A percentile compares a stretch with the other conserved stretches of the same genome.
Evolutionary conservation across 2,329 filamentous ascomycete species (phyloP).

Genomic region (Paecilomyces sp.): DNA sequence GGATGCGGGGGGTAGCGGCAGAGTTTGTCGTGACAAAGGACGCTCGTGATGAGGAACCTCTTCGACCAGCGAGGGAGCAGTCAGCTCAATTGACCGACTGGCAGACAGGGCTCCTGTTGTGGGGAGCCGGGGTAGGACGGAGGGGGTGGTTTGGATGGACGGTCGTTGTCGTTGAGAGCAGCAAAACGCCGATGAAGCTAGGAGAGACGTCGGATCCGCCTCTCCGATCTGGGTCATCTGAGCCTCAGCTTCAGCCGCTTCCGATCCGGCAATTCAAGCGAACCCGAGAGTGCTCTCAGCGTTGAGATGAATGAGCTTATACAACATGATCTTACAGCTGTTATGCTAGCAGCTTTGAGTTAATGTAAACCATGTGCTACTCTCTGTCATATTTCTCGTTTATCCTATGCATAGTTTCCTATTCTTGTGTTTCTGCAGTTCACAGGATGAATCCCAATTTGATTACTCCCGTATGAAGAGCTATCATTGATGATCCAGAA

Average conservation of each 20-base stretch:
- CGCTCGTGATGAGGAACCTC: background rate
- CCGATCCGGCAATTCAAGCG: background rate
- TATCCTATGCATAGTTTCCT: too few relatives aligned
- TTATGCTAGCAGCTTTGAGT: too few relatives aligned
- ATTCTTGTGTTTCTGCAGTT: background rate
- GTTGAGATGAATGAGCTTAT: too few relatives aligned
- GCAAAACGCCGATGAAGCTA: constrained; percentile 5
- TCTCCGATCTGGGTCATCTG: background rate
- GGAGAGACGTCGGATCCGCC: background rate
- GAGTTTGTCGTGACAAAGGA: background rate
- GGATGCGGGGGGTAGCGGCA: background rate
- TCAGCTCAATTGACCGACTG: constrained; percentile 1
- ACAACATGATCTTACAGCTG: too few relatives aligned
- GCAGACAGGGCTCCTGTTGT: background rate
- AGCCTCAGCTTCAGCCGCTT: constrained; percentile 2
- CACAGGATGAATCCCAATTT: background rate
- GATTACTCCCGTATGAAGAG: background rate
- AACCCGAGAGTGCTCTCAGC: too few relatives aligned
- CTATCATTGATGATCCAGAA: background rate
- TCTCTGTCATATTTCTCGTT: too few relatives aligned
- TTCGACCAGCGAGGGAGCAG: background rate
- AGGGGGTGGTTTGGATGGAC: constrained; percentile 2
- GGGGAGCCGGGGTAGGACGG: background rate
- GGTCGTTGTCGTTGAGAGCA: constrained; percentile 5
- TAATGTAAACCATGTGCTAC: too few relatives aligned